Evolutionary conservation across 2,329 filamentous ascomycete species (phyloP).

Genomic region (Penicillium sp.): DNA sequence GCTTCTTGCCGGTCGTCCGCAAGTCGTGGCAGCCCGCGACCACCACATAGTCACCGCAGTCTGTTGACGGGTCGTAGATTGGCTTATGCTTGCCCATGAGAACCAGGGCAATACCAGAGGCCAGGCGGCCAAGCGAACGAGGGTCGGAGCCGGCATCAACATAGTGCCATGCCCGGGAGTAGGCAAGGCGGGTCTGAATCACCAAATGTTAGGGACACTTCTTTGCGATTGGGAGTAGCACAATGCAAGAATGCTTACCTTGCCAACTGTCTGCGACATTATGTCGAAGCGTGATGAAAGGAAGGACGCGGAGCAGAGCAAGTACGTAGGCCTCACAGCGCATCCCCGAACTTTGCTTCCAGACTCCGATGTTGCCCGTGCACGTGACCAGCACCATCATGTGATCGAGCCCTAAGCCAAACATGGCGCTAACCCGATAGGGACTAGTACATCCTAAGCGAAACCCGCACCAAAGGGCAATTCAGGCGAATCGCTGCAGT

Average conservation of each 20-base stretch:
- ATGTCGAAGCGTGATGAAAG: slow-evolving; percentile 9
- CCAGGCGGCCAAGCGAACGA: slow-evolving; percentile 83
- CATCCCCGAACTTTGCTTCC: slow-evolving; percentile 13
- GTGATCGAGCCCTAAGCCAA: slow-evolving; percentile 31
- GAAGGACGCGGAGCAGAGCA: slow-evolving; percentile 8
- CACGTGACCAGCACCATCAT: slow-evolving; percentile 17
- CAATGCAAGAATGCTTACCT: slow-evolving; percentile 28
- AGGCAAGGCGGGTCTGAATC: slow-evolving; percentile 82
- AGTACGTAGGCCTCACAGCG: slow-evolving; percentile 4
- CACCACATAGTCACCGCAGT: slow-evolving; percentile 98
- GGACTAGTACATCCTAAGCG: slow-evolving; percentile 37
- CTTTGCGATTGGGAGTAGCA: neutral
- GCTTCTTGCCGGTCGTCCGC: slow-evolving; percentile 86
- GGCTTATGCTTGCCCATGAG: slow-evolving; percentile 99
- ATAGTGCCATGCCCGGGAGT: slow-evolving; percentile 94
- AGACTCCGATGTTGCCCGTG: slow-evolving; percentile 6
- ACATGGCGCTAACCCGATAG: slow-evolving; percentile 4
- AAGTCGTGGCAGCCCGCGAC: slow-evolving; percentile 84
- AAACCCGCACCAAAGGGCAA: slow-evolving; percentile 40
- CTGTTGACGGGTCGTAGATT: slow-evolving; percentile 92
- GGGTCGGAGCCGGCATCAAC: slow-evolving; percentile 65
- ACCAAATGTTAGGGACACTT: neutral
- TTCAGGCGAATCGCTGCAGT: slow-evolving; percentile 29
- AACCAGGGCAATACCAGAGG: slow-evolving; percentile 76
- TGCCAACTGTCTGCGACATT: slow-evolving; percentile 47